Evolutionary conservation across 2,329 filamentous ascomycete genomes (phyloP).

Genomic region (Gnomoniopsis smithogilvyi): DNA sequence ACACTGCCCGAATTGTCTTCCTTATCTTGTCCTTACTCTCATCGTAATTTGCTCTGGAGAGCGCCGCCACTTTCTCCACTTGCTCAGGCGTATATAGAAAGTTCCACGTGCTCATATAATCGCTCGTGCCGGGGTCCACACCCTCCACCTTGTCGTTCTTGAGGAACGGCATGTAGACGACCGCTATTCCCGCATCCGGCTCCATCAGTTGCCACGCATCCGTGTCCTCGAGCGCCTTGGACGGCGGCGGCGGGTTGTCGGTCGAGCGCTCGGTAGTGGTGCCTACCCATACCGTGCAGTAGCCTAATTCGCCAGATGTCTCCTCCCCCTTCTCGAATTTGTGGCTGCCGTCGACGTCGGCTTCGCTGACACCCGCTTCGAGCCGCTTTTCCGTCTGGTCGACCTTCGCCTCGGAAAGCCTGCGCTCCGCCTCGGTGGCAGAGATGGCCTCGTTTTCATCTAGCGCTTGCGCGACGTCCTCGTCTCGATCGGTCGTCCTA

Average conservation of each 20-base stretch:
- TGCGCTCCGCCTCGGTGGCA: conserved; percentile 58
- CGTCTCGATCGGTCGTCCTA: conserved; percentile 52
- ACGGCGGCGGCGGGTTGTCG: conserved; percentile 41
- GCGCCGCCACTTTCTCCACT: conserved; percentile 76
- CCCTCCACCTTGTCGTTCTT: conserved; percentile 75
- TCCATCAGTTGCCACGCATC: conserved; percentile 68
- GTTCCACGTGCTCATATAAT: conserved; percentile 96
- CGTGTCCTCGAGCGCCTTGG: conserved; percentile 56
- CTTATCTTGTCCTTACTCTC: conserved; percentile 78
- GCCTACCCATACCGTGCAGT: conserved; percentile 95
- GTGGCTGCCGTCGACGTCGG: conserved; percentile 12
- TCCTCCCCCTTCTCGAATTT: conserved; percentile 39
- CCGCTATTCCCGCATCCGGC: conserved; percentile 78
- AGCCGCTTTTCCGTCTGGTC: conserved; percentile 38
- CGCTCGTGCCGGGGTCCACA: conserved; percentile 78
- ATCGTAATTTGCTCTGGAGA: conserved; percentile 83
- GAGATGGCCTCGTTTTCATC: conserved; percentile 63
- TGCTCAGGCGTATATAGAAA: conserved; percentile 93
- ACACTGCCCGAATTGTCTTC: conserved; percentile 79
- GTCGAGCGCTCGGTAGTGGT: conserved; percentile 69
- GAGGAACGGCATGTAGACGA: conserved; percentile 88
- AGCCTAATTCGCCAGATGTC: conserved; percentile 65
- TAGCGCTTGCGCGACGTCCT: conserved; percentile 62
- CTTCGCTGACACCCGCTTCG: conserved; percentile 25
- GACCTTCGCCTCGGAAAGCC: conserved; percentile 57